Evolutionary conservation across 202 grass and related monocot genomes (phyloP), one percentile per base, ranked within the genome.

Genomic region (Thinopyrum obtusiflorum): DNA sequence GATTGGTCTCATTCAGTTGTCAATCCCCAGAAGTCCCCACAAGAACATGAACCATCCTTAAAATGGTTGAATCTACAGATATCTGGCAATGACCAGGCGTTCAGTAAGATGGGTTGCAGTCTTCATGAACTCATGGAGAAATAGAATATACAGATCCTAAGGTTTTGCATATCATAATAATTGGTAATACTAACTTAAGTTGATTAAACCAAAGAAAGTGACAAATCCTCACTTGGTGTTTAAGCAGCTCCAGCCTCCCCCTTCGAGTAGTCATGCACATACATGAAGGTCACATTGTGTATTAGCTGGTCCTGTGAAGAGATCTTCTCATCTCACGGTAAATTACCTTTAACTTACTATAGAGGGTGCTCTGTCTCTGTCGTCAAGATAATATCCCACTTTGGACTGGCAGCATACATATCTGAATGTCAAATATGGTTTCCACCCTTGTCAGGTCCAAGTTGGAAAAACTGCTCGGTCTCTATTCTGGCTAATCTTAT

Each of bases 11-110:
- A 82, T 88, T 82, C 86, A 76, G 75, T 85, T 82, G 61, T 81
- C 84, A 87, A 47, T 79, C 88, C 83, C 84, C 74, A 89, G 79
- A 73, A 89, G 75, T 74, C 88, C 85, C 88, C 84, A 84, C 87
- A 73, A 78, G 86, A 89, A 85, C 81, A 92, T 77, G 78, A 81
- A 86, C 82, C 79, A 83, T 91, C 49, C 81, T 89, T 91, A 86
- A 93, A 93, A 87, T 84, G 89, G 31, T 86, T 87, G 66, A 91
- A 88, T 53, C 73, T 65, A 85, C 85, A 81, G 17, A 81, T 82
- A 60, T 81, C 80, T 75, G 81, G 86, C 61, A 61, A 83, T 20
- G 64, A 84, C 64, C 6, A 67, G 29, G 36, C 61, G 63, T 46
- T 77, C 63, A 31, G 29, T 83, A 37, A 79, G 66, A 36, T 14